phyloP scores from a whole-genome alignment of 768 basidiomycete genomes.

The Rubroboletus satanas region DNA sequence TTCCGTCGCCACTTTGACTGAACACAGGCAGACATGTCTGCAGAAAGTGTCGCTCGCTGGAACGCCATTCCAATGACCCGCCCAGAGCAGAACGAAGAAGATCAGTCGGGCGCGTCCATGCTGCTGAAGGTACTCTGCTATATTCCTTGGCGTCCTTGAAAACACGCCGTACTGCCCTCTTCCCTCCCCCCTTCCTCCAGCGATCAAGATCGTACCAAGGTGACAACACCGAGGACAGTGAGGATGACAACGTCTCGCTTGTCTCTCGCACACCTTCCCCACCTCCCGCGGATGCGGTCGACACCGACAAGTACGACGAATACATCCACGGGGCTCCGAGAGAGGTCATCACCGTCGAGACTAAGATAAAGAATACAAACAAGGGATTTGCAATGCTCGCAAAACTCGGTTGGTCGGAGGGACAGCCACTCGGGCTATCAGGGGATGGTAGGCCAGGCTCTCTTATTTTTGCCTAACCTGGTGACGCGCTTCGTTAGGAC shows the following conservation, averaged over 20 bases:
- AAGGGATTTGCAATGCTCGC: slow-evolving; percentile 77
- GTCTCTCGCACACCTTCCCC: slow-evolving; percentile 80
- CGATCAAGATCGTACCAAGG: slow-evolving; percentile 46
- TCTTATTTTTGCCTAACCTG: background rate
- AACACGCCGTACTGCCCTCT: slow-evolving; percentile 54
- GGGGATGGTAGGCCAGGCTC: slow-evolving; percentile 54
- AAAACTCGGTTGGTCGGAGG: slow-evolving; percentile 81
- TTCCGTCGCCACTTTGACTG: background rate
- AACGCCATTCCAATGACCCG: slow-evolving; percentile 59
- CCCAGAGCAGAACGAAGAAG: slow-evolving; percentile 27
- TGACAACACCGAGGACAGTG: slow-evolving; percentile 40
- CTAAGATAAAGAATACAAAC: slow-evolving; percentile 73
- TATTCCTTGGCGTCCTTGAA: slow-evolving; percentile 41
- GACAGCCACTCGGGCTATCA: slow-evolving; percentile 71
- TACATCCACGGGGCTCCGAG: slow-evolving; percentile 46
- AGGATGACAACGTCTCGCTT: slow-evolving; percentile 69
- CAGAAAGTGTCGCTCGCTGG: slow-evolving; percentile 63
- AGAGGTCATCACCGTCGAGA: slow-evolving; percentile 78
- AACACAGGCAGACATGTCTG: slow-evolving; percentile 47
- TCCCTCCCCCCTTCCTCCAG: slow-evolving; percentile 51
- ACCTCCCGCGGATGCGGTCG: slow-evolving; percentile 43
- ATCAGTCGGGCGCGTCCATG: slow-evolving; percentile 27
- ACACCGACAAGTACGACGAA: slow-evolving; percentile 67
- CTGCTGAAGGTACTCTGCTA: slow-evolving; percentile 66
- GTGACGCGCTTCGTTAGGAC: slow-evolving; percentile 43